Evolutionary conservation across 805 yeast species (phyloP).

Genomic region (Brettanomyces naardenensis): DNA sequence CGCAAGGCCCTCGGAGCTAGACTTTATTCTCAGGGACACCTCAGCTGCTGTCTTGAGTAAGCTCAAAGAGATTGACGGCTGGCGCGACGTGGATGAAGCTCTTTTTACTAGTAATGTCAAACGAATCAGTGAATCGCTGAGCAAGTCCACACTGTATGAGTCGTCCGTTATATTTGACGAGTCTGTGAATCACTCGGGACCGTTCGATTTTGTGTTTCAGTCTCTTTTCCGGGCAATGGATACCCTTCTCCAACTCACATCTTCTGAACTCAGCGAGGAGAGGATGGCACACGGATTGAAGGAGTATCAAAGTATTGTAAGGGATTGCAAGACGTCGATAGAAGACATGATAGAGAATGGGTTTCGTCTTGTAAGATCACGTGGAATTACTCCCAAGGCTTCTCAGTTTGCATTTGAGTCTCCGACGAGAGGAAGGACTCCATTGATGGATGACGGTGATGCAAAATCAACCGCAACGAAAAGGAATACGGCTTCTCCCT

Average conservation of each 20-base stretch:
- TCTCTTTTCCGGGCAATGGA: not conserved
- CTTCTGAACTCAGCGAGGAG: not conserved
- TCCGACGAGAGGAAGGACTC: not conserved
- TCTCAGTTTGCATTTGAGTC: not conserved
- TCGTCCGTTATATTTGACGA: slow-evolving; percentile 52
- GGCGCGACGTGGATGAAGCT: slow-evolving; percentile 40
- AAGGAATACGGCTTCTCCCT: not conserved
- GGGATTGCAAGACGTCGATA: not conserved
- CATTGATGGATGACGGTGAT: not conserved
- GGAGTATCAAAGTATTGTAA: not conserved
- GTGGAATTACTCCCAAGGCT: not conserved
- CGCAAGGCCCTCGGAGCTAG: slow-evolving; percentile 41
- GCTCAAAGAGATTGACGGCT: slow-evolving; percentile 45
- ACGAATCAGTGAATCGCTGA: slow-evolving; percentile 38
- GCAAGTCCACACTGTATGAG: slow-evolving; percentile 45
- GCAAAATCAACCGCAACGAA: not conserved
- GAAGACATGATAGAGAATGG: not conserved
- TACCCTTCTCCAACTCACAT: not conserved
- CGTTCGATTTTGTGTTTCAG: not conserved
- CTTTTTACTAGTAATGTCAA: slow-evolving; percentile 34
- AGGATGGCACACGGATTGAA: not conserved
- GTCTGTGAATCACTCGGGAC: slow-evolving; percentile 5
- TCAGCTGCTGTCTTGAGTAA: slow-evolving; percentile 37
- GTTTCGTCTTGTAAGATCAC: not conserved
- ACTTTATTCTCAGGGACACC: slow-evolving; percentile 39